Percentiles rank a stretch among this genome's conserved stretches.
phyloP scores from a whole-genome alignment of 2,329 filamentous ascomycete genomes.

The Parascedosporium putredinis region DNA sequence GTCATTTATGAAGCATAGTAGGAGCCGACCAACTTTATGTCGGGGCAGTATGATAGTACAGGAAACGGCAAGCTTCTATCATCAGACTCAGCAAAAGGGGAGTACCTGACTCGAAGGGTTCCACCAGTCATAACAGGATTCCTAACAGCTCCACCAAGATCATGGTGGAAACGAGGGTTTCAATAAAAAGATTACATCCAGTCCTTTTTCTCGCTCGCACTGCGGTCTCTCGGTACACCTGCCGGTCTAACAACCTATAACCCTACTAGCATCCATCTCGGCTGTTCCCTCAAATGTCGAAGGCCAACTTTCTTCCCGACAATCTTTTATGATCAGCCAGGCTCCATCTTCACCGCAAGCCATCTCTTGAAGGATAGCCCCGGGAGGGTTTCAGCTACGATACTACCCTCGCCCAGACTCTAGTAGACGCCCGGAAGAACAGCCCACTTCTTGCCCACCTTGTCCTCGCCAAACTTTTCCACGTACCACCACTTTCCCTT shows the following conservation, averaged over 20 bases:
- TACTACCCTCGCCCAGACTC: background rate
- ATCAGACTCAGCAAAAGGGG: background rate
- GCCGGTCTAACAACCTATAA: too few relatives aligned
- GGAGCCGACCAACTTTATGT: background rate
- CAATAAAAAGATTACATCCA: too few relatives aligned
- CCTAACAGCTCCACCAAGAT: background rate
- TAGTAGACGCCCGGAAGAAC: constrained; percentile 46
- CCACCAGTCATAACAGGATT: too few relatives aligned
- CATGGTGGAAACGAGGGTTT: background rate
- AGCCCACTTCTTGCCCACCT: constrained; percentile 64
- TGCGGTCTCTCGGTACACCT: too few relatives aligned
- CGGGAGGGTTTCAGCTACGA: too few relatives aligned
- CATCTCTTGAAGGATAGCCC: background rate
- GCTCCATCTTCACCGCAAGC: background rate
- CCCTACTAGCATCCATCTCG: too few relatives aligned
- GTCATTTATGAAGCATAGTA: background rate
- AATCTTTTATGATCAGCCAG: too few relatives aligned
- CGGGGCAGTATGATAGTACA: background rate
- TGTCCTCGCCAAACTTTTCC: constrained; percentile 76
- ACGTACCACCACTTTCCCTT: constrained; percentile 79
- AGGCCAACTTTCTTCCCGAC: too few relatives aligned
- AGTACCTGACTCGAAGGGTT: background rate
- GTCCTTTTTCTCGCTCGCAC: too few relatives aligned
- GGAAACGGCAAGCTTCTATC: background rate
- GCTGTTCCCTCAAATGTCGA: too few relatives aligned